Evolutionary conservation across 2,329 filamentous ascomycete species (phyloP), one percentile per base, ranked within the genome.

Genomic region (Fusarium aywerte): DNA sequence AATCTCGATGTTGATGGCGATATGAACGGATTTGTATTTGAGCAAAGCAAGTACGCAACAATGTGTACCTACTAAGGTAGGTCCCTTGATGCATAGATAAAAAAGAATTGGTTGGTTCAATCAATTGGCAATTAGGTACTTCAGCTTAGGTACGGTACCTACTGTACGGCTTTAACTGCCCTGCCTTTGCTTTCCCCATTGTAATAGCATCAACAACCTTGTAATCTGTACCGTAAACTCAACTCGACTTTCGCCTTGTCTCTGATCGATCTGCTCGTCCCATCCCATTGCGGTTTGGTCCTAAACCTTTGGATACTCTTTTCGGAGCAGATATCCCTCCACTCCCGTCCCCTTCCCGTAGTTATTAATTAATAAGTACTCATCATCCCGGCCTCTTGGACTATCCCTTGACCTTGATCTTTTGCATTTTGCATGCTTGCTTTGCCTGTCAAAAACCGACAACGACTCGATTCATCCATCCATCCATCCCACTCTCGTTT

Each of bases 321-420:
- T 67, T 67, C 44, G 64, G 64, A 65, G 43, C 53, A 65, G 53
- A 60, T 68, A 55, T 67, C 64, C 64, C 36, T 62, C 33, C 49
- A 15, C 50, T 45, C 58, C 40, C 42, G 45, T 48, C 31, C 25
- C 50, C 39, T 62, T 29, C 42, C 49, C 54, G 55, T 60, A 54
- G 61, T 39, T 40, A 52, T 48, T 49, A 50, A 65, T 68, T 68
- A 68, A 65, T 68, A 67, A 68, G 64, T 59, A 60, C 63, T 65
- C 64, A 27, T 27, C 61, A 68, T 67, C 65, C 65, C 61, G 52
- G 61, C 53, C 23, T 55, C 44, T 51, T 55, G 25, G 38, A 31
- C 32, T 60, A 32, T 33, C 45, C 21, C 49, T 42, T 15, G 42
- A 45, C 51, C 64, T 67, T 38, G 35, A 23, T 52, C 16, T 60